Evolutionary conservation across 768 basidiomycete genomes (phyloP), one percentile per base, ranked within the genome.

Genomic region (Tulasnella sp.): DNA sequence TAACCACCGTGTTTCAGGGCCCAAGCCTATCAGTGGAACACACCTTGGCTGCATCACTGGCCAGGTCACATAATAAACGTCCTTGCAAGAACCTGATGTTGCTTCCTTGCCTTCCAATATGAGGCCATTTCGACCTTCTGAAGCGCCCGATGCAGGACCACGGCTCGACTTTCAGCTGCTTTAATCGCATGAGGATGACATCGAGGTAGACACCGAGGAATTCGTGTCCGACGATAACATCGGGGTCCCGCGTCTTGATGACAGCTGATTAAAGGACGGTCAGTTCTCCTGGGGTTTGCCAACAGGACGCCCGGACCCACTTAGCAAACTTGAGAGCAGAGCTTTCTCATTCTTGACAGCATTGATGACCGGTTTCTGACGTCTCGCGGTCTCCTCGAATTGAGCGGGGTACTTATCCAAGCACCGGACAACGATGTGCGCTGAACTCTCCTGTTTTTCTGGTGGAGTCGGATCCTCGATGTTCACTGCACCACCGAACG

Each of bases 91-190:
- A 92, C 80, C 88, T 90, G 72, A 95, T 84, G 82, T 98, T 98
- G 18, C 91, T 89, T 0, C 95, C 95, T 80, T 94, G 91, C 79
- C 88, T 91, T 15, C 93, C 92, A 57, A 95, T 91, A n/a, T 55
- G 32, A 0, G 95, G 94, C 93, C 92, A 95, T 81, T 88, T 92
- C 18, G 90, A 88, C 39, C 96, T 88, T 77, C 95, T 88, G 85
- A 99, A 94, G 15, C 98, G 90, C 32, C 96, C 94, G 51, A 99
- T 88, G 55, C 96, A 90, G 5, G 96, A 97, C 93, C 95, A 99
- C 83, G 98, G 93, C 74, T 97, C 94, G 10, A 90, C 90, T 82
- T 96, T 95, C 70, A 95, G 88, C 77, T 97, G 93, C 79, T 90
- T 89, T 92, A 99, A 92, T 0, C 98, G 91, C 81, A 93, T 91